Base-by-base conservation (phyloP, 2,329 filamentous ascomycete species). In the Lachnellula subtilissima region DNA sequence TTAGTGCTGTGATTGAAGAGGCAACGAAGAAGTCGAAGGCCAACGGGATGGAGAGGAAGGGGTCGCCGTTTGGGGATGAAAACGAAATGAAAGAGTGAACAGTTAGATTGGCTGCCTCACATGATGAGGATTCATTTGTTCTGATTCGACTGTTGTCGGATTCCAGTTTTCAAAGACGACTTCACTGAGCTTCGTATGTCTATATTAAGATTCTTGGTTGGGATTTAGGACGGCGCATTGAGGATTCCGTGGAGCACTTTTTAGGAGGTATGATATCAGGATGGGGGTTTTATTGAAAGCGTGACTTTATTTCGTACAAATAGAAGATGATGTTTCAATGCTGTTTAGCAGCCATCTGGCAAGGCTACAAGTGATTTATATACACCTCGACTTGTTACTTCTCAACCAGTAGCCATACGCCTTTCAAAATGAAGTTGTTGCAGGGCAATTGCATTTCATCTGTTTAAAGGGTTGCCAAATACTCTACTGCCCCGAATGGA, bases 21-120 rank as follows among this genome's bases (percentile, higher is more conserved):
- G 75, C 79, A 2, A 73, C 74, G 59, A 71, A 71, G 47, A 70
- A 63, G 47, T 66, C 65, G 22, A 59, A 67, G 47, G 68, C 19
- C 61, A 65, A 46, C 64, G 65, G 42, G 64, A 71, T 55, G 67
- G 72, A 51, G 66, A 69, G 72, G 54, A 72, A 71, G 25, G 67
- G 66, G 56, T 82, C 79, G 62, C 82, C 80, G 1, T 85, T 84
- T 64, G 76, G 79, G 19, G 82, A 85, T 61, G 78, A 82, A 64
- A 75, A 84, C 63, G 82, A 80, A 51, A 78, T 81, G 32, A 76
- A 75, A 63, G 79, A 81, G 50, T 65, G 42, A 42, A 51, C 45
- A 39, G 32, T 12, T 19, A 37, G 36, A 52, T 48, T 28, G 11
- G 36, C 19, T 19, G 52, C 57, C 50, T 60, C 48, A 48, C 50